phyloP scores from a whole-genome alignment of 805 yeast genomes.

The Spathaspora gorwiae region DNA sequence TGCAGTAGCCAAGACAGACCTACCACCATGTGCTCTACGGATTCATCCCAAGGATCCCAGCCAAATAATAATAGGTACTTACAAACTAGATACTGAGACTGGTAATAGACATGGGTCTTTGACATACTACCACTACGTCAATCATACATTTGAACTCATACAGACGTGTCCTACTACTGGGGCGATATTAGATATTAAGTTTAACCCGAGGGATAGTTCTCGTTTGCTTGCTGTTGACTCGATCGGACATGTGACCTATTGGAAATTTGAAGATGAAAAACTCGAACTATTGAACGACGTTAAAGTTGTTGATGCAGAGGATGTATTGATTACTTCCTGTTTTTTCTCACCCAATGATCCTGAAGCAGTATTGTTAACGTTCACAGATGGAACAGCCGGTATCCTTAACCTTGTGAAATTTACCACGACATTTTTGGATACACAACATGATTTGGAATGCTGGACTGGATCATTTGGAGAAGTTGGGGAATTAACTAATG shows the following conservation, averaged over 20 bases:
- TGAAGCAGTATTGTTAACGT: slow-evolving; percentile 47
- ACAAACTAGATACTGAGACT: slow-evolving; percentile 55
- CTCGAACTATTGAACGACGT: slow-evolving; percentile 13
- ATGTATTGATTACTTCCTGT: slow-evolving; percentile 56
- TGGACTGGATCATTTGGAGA: slow-evolving; percentile 82
- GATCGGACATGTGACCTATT: slow-evolving; percentile 65
- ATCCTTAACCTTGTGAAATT: slow-evolving; percentile 8
- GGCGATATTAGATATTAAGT: slow-evolving; percentile 76
- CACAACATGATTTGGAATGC: slow-evolving; percentile 69
- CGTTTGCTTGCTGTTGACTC: slow-evolving; percentile 68
- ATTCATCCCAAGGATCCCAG: slow-evolving; percentile 48
- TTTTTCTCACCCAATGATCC: slow-evolving; percentile 46
- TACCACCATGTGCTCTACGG: slow-evolving; percentile 83
- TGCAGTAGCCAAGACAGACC: slow-evolving; percentile 36
- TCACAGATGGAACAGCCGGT: slow-evolving; percentile 63
- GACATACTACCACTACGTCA: slow-evolving; percentile 33
- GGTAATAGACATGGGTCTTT: slow-evolving; percentile 63
- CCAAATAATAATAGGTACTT: slow-evolving; percentile 69
- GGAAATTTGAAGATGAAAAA: slow-evolving; percentile 43
- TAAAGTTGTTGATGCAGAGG: slow-evolving; percentile 45
- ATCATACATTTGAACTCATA: slow-evolving; percentile 9
- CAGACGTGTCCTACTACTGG: slow-evolving; percentile 38
- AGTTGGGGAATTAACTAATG: slow-evolving; percentile 45
- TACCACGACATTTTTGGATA: slow-evolving; percentile 21
- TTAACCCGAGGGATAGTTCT: slow-evolving; percentile 50